Evolutionary conservation across 2,329 filamentous ascomycete genomes (phyloP).

Genomic region (Scopulariopsis brevicaulis): DNA sequence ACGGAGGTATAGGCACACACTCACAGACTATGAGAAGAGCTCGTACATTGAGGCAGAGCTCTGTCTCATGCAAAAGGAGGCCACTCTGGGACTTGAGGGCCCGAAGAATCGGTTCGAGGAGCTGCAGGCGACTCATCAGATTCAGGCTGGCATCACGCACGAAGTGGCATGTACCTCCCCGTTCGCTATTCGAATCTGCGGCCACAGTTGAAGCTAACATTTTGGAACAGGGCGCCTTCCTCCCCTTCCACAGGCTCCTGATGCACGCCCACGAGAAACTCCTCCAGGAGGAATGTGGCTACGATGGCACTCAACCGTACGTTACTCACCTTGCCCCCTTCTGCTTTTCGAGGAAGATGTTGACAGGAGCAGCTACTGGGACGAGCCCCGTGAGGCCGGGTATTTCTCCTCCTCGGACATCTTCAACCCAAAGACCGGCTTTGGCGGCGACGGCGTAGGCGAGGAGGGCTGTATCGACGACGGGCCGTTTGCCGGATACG

Average conservation of each 20-base stretch:
- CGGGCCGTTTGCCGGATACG: constrained; percentile 16
- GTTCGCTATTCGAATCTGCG: no score
- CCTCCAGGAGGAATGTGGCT: constrained; percentile 18
- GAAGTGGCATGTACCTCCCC: constrained; percentile 4
- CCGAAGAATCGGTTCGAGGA: constrained; percentile 9
- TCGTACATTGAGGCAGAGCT: constrained; percentile 10
- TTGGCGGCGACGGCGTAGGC: constrained; percentile 7
- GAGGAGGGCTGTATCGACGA: constrained; percentile 7
- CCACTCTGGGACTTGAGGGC: constrained; percentile 6
- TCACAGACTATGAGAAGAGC: constrained; percentile 8
- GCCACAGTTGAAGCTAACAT: neutral
- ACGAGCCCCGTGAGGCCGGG: constrained; percentile 6
- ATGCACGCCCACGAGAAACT: constrained; percentile 19
- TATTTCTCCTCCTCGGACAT: constrained; percentile 6
- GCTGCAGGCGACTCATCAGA: constrained; percentile 8
- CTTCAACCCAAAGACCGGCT: constrained; percentile 7
- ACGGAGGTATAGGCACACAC: constrained; percentile 6
- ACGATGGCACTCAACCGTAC: constrained; percentile 18
- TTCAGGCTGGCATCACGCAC: constrained; percentile 8
- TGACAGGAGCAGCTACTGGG: constrained; percentile 6
- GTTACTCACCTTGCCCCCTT: constrained; percentile 12
- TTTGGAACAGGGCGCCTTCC: constrained; percentile 11
- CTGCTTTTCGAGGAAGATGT: neutral
- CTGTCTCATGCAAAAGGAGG: constrained; percentile 7
- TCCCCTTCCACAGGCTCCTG: constrained; percentile 22